Conservation (phyloP, 768 basidiomycete species). For the Hericium rajendrae region DNA sequence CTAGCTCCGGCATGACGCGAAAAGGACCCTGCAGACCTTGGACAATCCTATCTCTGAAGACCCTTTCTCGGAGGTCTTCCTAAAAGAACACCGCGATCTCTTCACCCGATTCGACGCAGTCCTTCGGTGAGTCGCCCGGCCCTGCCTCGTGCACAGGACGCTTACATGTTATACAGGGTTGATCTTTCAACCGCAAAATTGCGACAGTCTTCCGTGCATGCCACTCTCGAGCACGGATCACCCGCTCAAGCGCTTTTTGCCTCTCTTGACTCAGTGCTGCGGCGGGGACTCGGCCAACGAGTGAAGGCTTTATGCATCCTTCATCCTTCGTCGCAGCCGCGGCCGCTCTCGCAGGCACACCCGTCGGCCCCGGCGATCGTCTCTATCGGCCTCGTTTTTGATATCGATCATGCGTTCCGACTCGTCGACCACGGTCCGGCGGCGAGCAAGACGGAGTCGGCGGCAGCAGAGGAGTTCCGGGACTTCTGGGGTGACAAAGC, state of each 20-base stretch:
- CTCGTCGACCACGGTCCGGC: constrained; percentile 90
- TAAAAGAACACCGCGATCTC: constrained; percentile 59
- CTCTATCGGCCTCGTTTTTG: constrained; percentile 68
- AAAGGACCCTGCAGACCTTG: constrained; percentile 57
- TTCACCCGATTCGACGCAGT: constrained; percentile 65
- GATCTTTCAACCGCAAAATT: constrained; percentile 42
- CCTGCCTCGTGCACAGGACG: neutral
- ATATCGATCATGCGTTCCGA: constrained; percentile 63
- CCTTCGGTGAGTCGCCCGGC: constrained; percentile 36
- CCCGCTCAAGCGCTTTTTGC: constrained; percentile 44
- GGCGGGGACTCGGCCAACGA: constrained; percentile 66
- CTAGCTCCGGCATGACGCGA: constrained; percentile 71
- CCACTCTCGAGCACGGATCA: constrained; percentile 52
- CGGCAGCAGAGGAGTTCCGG: constrained; percentile 52
- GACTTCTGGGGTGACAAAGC: constrained; percentile 87
- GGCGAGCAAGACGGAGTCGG: constrained; percentile 48
- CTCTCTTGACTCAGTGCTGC: constrained; percentile 39
- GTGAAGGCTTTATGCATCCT: constrained; percentile 55
- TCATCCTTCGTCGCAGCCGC: constrained; percentile 35
- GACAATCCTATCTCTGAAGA: constrained; percentile 43
- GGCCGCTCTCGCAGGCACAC: constrained; percentile 43
- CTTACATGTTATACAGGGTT: constrained; percentile 32
- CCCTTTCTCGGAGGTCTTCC: constrained; percentile 61
- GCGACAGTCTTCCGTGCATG: constrained; percentile 32
- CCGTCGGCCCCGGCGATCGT: constrained; percentile 41